Base-by-base conservation (phyloP, 352 stramenopile species). In the Albugo candida region DNA sequence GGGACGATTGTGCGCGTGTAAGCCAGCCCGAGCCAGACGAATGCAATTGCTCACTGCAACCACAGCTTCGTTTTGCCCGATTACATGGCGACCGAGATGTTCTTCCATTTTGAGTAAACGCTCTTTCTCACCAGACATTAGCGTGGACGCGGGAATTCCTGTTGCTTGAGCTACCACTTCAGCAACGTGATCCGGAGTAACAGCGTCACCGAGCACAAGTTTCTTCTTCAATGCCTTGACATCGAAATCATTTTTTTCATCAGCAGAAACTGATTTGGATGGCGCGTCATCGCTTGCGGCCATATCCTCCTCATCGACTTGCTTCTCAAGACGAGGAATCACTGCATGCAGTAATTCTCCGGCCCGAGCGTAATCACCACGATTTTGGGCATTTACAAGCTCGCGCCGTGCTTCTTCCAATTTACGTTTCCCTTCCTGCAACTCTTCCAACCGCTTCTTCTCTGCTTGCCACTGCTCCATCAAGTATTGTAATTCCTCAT, bases 81-180 rank as follows among this genome's bases (percentile, higher is more conserved):
- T 79, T 3, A 97, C 88, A 36, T 87, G 73, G 49, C 91, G 52
- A 41, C 75, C 76, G n/a, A 99, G 63, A 45, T 83, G 76, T 12
- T 96, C 76, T 50, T 93, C 84, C 70, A 99, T 94, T 41, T 81
- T 69, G 13, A 98, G 61, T 36, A 99, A 76, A 14, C 92, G 87
- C 51, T 96, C 70, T 52, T 93, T 92, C 60, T 99, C 93, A n/a
- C 74, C 86, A 55, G 95, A 72, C 61, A 97, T 70, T 24, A 98
- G 52, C 35, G 94, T 97, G 10, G 66, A 80, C 10, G 94, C 70
- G 5, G 93, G 92, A 43, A 99, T 97, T n/a, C 93, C 93, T 16
- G 86, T 97, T 45, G 83, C 93, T 20, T 87, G 66, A 2, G 76
- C 70, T 13, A 94, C 79, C 2, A 94, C 76, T 41, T 82, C 68